Evolutionary conservation across 1,284 basidiomycete genomes (phyloP).

Genomic region (Coniophora puteana): DNA sequence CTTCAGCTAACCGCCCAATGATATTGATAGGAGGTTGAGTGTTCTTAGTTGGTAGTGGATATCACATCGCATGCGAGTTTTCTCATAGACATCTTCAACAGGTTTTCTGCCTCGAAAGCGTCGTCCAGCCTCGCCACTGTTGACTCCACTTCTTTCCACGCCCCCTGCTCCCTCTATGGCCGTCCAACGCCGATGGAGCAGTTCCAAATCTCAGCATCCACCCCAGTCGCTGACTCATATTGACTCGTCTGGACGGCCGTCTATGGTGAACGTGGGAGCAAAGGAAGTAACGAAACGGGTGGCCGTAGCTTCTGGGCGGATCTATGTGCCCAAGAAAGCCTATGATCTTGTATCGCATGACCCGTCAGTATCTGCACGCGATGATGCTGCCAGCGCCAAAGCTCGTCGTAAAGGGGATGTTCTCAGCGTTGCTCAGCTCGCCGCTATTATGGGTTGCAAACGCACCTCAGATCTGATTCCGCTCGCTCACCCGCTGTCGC

Average conservation of each 20-base stretch:
- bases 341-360: slow-evolving; percentile 54
- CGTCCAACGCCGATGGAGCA: slow-evolving; percentile 21
- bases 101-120: slow-evolving; percentile 9
- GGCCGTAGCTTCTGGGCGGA: slow-evolving; percentile 77
- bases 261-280: slow-evolving; percentile 77
- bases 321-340: slow-evolving; percentile 64
- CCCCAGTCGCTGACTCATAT: slow-evolving; percentile 66
- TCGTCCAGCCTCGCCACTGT: slow-evolving; percentile 3
- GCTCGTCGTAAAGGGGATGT: slow-evolving; percentile 68
- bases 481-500: slow-evolving; percentile 76
- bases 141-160: slow-evolving; percentile 7
- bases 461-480: slow-evolving; percentile 81
- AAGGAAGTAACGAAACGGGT: slow-evolving; percentile 65
- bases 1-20: slow-evolving; percentile 79
- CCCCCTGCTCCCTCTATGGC: not conserved
- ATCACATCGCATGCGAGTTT: too few relatives aligned
- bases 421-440: slow-evolving; percentile 76
- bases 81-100: slow-evolving; percentile 16
- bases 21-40: slow-evolving; percentile 88
- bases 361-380: slow-evolving; percentile 26
- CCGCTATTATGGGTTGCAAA: slow-evolving; percentile 86
- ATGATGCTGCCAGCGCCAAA: slow-evolving; percentile 41
- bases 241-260: slow-evolving; percentile 60
- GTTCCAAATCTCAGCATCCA: slow-evolving; percentile 6
- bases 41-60: slow-evolving; percentile 27